Evolutionary conservation across 139 green algal species (phyloP).

Genomic region (Marvania coccoides): DNA sequence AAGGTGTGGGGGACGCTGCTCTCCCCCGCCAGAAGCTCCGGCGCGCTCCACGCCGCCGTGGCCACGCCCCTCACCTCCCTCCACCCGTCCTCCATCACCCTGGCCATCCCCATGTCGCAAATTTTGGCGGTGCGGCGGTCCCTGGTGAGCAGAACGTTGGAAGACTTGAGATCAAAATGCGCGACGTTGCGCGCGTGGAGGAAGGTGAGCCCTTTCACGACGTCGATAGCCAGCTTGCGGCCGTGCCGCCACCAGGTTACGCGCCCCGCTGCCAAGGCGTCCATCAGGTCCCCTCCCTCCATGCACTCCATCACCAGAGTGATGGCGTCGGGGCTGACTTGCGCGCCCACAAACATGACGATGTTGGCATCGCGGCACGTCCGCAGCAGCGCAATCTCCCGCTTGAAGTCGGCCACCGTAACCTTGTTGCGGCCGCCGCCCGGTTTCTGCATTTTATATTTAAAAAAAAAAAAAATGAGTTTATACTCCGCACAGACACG

Average conservation of each 20-base stretch:
- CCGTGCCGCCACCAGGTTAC: constrained; percentile 13
- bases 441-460: too few species aligned
- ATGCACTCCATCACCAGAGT: constrained; percentile 15
- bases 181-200: constrained; percentile 27
- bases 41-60: constrained; percentile 8
- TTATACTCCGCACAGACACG: too few species aligned
- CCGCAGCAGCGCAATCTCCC: constrained; percentile 9
- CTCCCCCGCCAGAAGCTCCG: constrained; percentile 37
- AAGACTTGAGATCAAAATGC: constrained; percentile 20
- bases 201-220: constrained; percentile 29
- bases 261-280: not conserved
- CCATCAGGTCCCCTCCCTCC: constrained; percentile 1
- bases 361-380: not conserved
- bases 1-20: constrained; percentile 22
- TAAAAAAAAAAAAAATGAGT: too few species aligned
- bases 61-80: not conserved
- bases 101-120: constrained; percentile 20
- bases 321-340: not conserved
- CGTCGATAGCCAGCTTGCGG: constrained; percentile 24
- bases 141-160: constrained; percentile 24
- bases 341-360: constrained; percentile 15
- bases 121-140: constrained; percentile 24
- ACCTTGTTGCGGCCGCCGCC: too few species aligned
- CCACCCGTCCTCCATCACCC: constrained; percentile 20
- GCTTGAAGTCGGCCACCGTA: too few species aligned